phyloP scores from a whole-genome alignment of 2,329 filamentous ascomycete genomes.

The Helotiales sp. region DNA sequence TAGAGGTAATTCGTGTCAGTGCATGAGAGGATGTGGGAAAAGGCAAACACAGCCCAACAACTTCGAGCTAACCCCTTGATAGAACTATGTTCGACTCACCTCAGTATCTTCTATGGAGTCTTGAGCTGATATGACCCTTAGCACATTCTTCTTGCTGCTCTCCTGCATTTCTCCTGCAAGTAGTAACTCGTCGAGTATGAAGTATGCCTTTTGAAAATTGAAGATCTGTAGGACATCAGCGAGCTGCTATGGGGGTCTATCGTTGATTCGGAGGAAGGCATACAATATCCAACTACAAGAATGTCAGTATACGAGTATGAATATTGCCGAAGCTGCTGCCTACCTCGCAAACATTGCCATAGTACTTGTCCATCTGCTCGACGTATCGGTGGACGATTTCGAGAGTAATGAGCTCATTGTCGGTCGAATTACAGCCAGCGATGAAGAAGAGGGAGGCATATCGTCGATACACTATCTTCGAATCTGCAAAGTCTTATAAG shows the following conservation, averaged over 20 bases:
- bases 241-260: neutral
- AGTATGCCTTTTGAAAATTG: constrained; percentile 99
- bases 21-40: constrained; percentile 41
- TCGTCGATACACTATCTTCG: constrained; percentile 97
- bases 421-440: constrained; percentile 91
- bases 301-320: constrained; percentile 10
- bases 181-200: constrained; percentile 95
- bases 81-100: constrained; percentile 56
- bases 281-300: constrained; percentile 30
- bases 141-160: constrained; percentile 98
- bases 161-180: constrained; percentile 97
- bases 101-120: constrained; percentile 99
- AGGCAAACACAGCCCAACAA: neutral
- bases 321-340: neutral
- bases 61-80: neutral
- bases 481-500: constrained; percentile 60
- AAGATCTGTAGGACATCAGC: constrained; percentile 63
- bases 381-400: constrained; percentile 99
- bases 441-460: constrained; percentile 99
- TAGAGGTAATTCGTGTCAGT: constrained; percentile 54
- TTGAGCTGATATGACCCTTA: constrained; percentile 94
- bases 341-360: constrained; percentile 98
- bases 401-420: constrained; percentile 97
- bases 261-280: too few species aligned
- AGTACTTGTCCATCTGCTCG: constrained; percentile 99